Conservation (phyloP, 2,329 filamentous ascomycete genomes). For the Thelonectria rubi region DNA sequence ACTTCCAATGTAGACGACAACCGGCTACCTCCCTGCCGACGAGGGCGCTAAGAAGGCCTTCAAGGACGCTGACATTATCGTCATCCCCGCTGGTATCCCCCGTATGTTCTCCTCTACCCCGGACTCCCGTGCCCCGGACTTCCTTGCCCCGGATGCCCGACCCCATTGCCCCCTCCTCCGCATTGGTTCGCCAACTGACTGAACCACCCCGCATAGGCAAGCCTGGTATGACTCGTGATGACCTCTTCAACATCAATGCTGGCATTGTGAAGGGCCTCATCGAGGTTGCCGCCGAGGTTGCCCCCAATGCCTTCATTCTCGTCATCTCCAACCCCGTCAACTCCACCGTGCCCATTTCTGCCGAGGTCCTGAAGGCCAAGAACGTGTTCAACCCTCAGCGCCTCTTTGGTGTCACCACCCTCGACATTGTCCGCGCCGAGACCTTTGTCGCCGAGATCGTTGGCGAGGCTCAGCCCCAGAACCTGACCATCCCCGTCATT, state of each 20-base stretch:
- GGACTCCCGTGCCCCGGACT: constrained; percentile 31
- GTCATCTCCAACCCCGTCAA: constrained; percentile 99
- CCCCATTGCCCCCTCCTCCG: constrained; percentile 28
- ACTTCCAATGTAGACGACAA: constrained; percentile 71
- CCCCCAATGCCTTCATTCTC: constrained; percentile 92
- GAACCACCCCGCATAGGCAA: constrained; percentile 71
- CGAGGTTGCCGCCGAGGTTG: constrained; percentile 85
- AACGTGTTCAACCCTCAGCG: constrained; percentile 94
- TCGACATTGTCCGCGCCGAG: constrained; percentile 97
- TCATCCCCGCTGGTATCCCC: constrained; percentile 98
- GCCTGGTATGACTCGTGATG: constrained; percentile 98
- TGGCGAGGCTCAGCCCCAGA: constrained; percentile 82
- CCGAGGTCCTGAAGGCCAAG: constrained; percentile 93
- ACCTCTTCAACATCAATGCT: constrained; percentile 99
- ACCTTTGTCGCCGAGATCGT: constrained; percentile 90
- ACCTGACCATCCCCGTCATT: constrained; percentile 88
- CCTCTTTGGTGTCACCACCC: constrained; percentile 97
- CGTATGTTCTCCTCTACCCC: constrained; percentile 66
- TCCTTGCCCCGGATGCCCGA: constrained; percentile 32
- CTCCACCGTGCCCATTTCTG: constrained; percentile 97
- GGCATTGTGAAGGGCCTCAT: constrained; percentile 96
- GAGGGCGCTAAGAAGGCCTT: constrained; percentile 87
- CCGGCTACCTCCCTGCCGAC: constrained; percentile 86
- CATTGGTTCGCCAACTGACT: constrained; percentile 30
- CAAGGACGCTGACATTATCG: constrained; percentile 92